Evolutionary conservation across 2,329 filamentous ascomycete species (phyloP).

Genomic region (Verticillium albo-atrum): DNA sequence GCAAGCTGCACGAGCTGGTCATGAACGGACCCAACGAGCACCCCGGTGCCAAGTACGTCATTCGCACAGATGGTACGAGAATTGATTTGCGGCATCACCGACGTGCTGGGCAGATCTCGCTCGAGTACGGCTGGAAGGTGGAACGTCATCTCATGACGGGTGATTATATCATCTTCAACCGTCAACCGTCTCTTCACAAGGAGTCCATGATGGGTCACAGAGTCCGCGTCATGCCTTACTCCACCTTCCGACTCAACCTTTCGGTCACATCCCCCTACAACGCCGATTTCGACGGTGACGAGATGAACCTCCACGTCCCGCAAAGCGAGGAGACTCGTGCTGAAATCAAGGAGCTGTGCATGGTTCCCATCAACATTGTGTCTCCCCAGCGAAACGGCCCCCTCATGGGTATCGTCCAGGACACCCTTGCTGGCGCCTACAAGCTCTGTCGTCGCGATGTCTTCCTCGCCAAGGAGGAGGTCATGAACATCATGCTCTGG

Average conservation of each 20-base stretch:
- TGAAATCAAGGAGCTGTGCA: slow-evolving; percentile 88
- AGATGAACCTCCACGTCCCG: slow-evolving; percentile 99
- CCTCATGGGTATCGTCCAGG: slow-evolving; percentile 99
- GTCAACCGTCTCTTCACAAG: slow-evolving; percentile 97
- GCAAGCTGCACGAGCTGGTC: slow-evolving; percentile 82
- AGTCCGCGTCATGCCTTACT: slow-evolving; percentile 97
- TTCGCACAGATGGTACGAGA: slow-evolving; percentile 86
- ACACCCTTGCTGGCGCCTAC: slow-evolving; percentile 93
- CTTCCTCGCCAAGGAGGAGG: slow-evolving; percentile 82
- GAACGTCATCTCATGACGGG: slow-evolving; percentile 94
- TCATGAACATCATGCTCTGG: slow-evolving; percentile 98
- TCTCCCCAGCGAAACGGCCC: slow-evolving; percentile 96
- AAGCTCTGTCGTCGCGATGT: slow-evolving; percentile 92
- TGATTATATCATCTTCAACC: slow-evolving; percentile 99
- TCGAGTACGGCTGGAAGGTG: slow-evolving; percentile 98
- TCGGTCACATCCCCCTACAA: slow-evolving; percentile 99
- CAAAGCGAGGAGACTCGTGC: slow-evolving; percentile 96
- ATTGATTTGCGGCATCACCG: slow-evolving; percentile 95
- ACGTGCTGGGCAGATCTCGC: slow-evolving; percentile 74
- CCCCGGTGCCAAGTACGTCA: slow-evolving; percentile 94
- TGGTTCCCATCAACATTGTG: slow-evolving; percentile 98
- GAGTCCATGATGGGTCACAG: slow-evolving; percentile 99
- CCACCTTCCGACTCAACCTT: slow-evolving; percentile 94
- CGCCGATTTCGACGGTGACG: slow-evolving; percentile 98
- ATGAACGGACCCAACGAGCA: slow-evolving; percentile 93